phyloP scores from a whole-genome alignment of 768 basidiomycete genomes.

The Porpolomopsis calyptriformis region DNA sequence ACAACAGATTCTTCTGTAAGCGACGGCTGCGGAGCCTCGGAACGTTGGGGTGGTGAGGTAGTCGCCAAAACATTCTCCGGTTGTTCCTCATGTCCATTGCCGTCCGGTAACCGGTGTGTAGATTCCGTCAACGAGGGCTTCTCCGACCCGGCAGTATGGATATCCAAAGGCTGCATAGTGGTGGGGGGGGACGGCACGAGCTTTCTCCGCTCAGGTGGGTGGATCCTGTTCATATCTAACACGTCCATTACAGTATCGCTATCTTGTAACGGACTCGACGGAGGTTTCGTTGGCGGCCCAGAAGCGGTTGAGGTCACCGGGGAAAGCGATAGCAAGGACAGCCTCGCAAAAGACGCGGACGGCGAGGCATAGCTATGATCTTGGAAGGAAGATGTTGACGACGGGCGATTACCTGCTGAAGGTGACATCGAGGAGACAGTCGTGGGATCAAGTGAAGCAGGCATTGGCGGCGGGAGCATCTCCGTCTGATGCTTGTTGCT shows the following conservation, averaged over 20 bases:
- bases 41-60: too few relatives aligned
- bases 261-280: background rate
- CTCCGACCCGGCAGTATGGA: too few relatives aligned
- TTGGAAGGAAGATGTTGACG: constrained; percentile 7
- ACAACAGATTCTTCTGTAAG: background rate
- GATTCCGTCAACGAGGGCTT: too few relatives aligned
- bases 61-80: too few relatives aligned
- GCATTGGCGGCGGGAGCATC: constrained; percentile 46
- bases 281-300: background rate
- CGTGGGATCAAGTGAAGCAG: constrained; percentile 32
- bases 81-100: too few relatives aligned
- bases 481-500: background rate
- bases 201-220: background rate
- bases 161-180: background rate
- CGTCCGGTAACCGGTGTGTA: background rate
- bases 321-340: constrained; percentile 35
- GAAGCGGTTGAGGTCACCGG: constrained; percentile 6
- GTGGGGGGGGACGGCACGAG: background rate
- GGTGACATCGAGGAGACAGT: constrained; percentile 12
- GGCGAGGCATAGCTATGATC: constrained; percentile 25
- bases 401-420: constrained; percentile 19
- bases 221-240: constrained; percentile 1
- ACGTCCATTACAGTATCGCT: background rate
- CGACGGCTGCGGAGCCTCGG: background rate
- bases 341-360: constrained; percentile 39